Base-by-base conservation (phyloP, 2,329 filamentous ascomycete species). In the Scytalidium lignicola region DNA sequence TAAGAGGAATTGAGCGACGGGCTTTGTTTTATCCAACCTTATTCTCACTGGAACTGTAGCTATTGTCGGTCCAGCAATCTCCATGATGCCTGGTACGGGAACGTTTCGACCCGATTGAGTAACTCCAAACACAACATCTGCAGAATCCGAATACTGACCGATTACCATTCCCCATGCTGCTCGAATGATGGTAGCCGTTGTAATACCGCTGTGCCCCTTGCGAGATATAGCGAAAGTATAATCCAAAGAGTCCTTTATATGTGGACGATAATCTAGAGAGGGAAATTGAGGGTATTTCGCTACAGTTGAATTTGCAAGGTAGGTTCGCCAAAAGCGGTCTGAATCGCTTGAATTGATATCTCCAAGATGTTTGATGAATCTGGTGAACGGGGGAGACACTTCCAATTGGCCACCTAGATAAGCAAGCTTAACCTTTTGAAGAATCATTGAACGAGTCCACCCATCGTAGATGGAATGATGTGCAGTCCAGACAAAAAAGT, bases 301-400 rank as follows among this genome's bases (percentile, higher is more conserved):
- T 6, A 10, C 23, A 10, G 23, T 26, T 5, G 23, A 6, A 26
- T 26, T 10, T 71, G 59, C 53, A 69, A 65, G 2, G 64, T 62
- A 13, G 15, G 10, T 17, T 5, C 6, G 3, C 44, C 44, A 46
- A 23, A 46, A 46, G 4, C 10, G 3, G 17, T 39, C 26, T 5
- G 12, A 15, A 4, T 15, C 12, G 6, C 21, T n/a, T 13, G 69
- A 64, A 37, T 75, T 67, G 3, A 66, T 66, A 15, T 68, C 65
- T 2, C 52, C 63, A 15, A 77, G 60, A 49, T 72, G 70, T 47
- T 69, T 69, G 56, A 77, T 71, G 51, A 76, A 76, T n/a, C 21
- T 32, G 8, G 4, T 6, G 10, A 46, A 43, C 4, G 44, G 19
- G n/a, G n/a, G n/a, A n/a, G n/a, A n/a, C n/a, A n/a, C n/a, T n/a